phyloP scores from a whole-genome alignment of 352 stramenopile species.

The Pythium pyrilobum region DNA sequence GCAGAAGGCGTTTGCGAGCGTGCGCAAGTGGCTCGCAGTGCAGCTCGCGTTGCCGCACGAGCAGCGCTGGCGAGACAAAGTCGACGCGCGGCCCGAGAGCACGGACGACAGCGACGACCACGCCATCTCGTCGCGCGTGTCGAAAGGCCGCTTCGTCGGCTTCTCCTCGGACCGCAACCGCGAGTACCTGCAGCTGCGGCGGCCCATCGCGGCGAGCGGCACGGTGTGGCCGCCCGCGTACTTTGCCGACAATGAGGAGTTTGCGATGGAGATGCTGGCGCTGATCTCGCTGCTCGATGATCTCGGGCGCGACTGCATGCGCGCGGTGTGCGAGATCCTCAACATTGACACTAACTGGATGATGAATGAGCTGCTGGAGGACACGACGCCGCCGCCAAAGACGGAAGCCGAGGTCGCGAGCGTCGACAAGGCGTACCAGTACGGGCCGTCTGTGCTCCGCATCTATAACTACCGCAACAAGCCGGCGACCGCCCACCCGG shows the following conservation, averaged over 20 bases:
- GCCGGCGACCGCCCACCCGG: constrained; percentile 19
- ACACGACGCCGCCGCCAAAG: constrained; percentile 28
- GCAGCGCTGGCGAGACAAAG: constrained; percentile 62
- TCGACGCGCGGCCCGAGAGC: constrained; percentile 33
- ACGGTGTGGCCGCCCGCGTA: constrained; percentile 73
- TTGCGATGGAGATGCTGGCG: constrained; percentile 52
- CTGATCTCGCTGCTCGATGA: constrained; percentile 58
- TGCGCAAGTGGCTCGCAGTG: constrained; percentile 54
- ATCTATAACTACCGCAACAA: constrained; percentile 87
- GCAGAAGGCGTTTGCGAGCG: constrained; percentile 38
- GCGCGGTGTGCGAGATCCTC: constrained; percentile 59
- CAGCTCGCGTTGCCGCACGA: constrained; percentile 45
- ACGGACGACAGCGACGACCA: constrained; percentile 16
- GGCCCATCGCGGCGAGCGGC: constrained; percentile 53
- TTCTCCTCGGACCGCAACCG: constrained; percentile 68
- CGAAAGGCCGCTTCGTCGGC: constrained; percentile 62
- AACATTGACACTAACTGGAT: constrained; percentile 64
- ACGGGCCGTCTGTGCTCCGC: constrained; percentile 73
- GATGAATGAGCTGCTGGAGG: constrained; percentile 63
- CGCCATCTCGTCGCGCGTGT: constrained; percentile 31
- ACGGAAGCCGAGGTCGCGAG: constrained; percentile 19
- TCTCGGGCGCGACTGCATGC: constrained; percentile 72
- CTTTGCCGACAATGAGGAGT: constrained; percentile 47
- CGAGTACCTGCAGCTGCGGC: constrained; percentile 74
- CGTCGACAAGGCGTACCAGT: constrained; percentile 54